Conservation (phyloP, 257 asterid species). For the Buddleja alternifolia region DNA sequence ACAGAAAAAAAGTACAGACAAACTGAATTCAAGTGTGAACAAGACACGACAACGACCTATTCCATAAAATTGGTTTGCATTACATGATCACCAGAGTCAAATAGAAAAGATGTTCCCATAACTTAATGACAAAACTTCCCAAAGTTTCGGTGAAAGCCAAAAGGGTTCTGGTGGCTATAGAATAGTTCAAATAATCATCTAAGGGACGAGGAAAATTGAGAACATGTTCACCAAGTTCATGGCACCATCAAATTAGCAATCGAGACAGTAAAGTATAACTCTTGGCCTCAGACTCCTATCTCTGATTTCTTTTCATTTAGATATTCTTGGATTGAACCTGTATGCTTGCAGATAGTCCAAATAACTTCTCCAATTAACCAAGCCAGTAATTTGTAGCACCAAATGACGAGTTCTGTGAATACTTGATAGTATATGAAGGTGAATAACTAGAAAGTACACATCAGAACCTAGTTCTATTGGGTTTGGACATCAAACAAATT, state of each 20-base stretch:
- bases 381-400: slow-evolving; percentile 1
- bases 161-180: too few species aligned
- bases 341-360: not conserved
- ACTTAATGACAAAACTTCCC: not conserved
- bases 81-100: slow-evolving; percentile 17
- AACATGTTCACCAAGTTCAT: not conserved
- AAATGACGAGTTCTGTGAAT: not conserved
- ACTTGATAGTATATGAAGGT: not conserved
- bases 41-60: not conserved
- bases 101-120: not conserved
- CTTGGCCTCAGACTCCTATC: slow-evolving; percentile 5
- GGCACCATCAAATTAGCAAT: not conserved
- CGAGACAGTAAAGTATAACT: not conserved
- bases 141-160: too few species aligned
- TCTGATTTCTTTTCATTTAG: not conserved
- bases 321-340: not conserved
- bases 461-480: slow-evolving; percentile 12
- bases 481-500: not conserved
- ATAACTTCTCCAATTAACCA: not conserved
- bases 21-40: not conserved
- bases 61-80: not conserved
- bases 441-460: slow-evolving; percentile 3
- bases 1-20: not conserved
- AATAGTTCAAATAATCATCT: not conserved
- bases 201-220: not conserved